Conservation (phyloP, 768 basidiomycete species). For the Candolleomyces eurysporus region DNA sequence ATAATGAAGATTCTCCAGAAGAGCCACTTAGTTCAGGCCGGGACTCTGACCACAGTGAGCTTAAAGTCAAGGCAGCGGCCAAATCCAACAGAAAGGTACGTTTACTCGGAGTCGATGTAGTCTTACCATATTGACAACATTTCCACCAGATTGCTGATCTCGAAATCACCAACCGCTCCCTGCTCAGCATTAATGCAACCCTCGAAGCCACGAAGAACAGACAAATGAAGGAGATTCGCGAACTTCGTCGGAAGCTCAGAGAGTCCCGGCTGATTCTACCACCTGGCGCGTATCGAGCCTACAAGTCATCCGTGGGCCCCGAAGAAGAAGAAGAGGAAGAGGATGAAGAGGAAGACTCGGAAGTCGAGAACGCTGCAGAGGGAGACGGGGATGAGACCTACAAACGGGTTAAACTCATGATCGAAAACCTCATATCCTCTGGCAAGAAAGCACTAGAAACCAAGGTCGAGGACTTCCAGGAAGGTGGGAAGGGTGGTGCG, state of each 20-base stretch:
- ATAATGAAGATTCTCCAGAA: conserved; percentile 23
- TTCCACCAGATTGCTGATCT: conserved; percentile 78
- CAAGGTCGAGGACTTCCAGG: conserved; percentile 50
- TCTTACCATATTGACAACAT: not conserved
- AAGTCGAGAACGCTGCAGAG: conserved; percentile 32
- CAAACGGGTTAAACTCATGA: conserved; percentile 56
- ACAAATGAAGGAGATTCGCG: conserved; percentile 83
- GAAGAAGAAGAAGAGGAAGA: conserved; percentile 47
- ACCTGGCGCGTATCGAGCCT: conserved; percentile 55
- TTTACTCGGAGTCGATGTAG: conserved; percentile 4
- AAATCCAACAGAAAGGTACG: conserved; percentile 85
- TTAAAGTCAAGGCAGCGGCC: conserved; percentile 65
- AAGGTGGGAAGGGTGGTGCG: conserved; percentile 41
- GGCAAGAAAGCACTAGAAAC: conserved; percentile 63
- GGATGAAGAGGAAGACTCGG: conserved; percentile 43
- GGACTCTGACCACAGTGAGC: conserved; percentile 37
- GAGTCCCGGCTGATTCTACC: conserved; percentile 80
- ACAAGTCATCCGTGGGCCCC: conserved; percentile 48
- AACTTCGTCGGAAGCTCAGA: conserved; percentile 79
- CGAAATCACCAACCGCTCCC: conserved; percentile 85
- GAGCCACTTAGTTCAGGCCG: conserved; percentile 20
- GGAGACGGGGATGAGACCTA: conserved; percentile 55
- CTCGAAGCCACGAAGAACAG: conserved; percentile 78
- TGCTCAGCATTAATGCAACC: conserved; percentile 80
- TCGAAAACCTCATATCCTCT: conserved; percentile 59